These are phyloP conservation scores for Fusarium sp. DNA, from an alignment of 2,329 filamentous ascomycete genomes.

Conservation along the genomic window DNA sequence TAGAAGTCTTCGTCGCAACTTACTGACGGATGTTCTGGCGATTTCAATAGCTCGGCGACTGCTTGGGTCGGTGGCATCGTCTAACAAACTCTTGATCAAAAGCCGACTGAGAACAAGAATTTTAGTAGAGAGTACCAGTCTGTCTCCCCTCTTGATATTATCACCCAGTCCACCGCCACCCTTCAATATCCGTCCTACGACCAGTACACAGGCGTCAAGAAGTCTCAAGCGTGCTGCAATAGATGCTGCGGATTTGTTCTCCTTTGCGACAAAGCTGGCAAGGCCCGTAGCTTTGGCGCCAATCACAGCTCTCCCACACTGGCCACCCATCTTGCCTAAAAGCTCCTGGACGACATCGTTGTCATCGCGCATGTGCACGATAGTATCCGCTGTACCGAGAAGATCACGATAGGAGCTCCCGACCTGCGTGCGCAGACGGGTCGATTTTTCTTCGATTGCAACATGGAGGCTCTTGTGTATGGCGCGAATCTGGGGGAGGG, in stretches of 20 bases:
- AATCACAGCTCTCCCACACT: slow-evolving; percentile 79
- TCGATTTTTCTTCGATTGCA: slow-evolving; percentile 71
- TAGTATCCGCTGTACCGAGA: slow-evolving; percentile 91
- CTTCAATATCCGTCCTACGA: slow-evolving; percentile 62
- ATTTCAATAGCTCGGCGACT: slow-evolving; percentile 63
- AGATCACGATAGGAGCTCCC: slow-evolving; percentile 85
- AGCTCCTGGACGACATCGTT: slow-evolving; percentile 80
- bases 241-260: slow-evolving; percentile 45
- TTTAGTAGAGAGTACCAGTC: slow-evolving; percentile 72
- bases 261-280: slow-evolving; percentile 56
- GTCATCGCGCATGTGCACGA: slow-evolving; percentile 86
- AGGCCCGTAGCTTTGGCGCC: slow-evolving; percentile 73
- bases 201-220: slow-evolving; percentile 64
- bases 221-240: slow-evolving; percentile 61
- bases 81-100: slow-evolving; percentile 77
- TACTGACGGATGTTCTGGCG: slow-evolving; percentile 72
- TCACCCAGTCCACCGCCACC: slow-evolving; percentile 50
- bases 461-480: slow-evolving; percentile 71
- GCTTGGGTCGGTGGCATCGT: slow-evolving; percentile 54
- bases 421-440: slow-evolving; percentile 72
- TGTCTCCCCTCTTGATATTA: slow-evolving; percentile 57
- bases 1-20: slow-evolving; percentile 72
- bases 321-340: slow-evolving; percentile 77
- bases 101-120: slow-evolving; percentile 80
- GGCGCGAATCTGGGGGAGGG: slow-evolving; percentile 72